Evolutionary conservation across 495 filamentous ascomycete genomes (phyloP).

Genomic region (Cercophora samala): DNA sequence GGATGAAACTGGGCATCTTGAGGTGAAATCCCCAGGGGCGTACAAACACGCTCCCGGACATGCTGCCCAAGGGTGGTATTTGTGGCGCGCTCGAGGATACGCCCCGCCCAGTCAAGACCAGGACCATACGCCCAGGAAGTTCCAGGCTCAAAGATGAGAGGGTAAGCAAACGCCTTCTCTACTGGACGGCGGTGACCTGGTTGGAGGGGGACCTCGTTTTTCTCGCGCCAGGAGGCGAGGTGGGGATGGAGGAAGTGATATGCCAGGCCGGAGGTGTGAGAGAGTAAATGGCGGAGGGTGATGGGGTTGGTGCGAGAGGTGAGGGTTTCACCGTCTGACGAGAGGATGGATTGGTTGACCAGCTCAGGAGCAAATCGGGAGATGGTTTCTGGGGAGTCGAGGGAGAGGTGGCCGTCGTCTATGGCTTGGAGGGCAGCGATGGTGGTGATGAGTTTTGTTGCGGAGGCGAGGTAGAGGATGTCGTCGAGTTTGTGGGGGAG

Average conservation of each 20-base stretch:
- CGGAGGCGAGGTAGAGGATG: slow-evolving; percentile 44
- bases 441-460: slow-evolving; percentile 54
- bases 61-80: neutral
- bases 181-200: neutral
- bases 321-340: neutral
- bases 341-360: slow-evolving; percentile 20
- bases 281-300: neutral
- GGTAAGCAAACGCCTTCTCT: neutral
- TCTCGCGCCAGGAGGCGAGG: slow-evolving; percentile 19
- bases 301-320: neutral
- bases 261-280: slow-evolving; percentile 6
- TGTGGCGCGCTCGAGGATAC: neutral
- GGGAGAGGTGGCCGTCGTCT: slow-evolving; percentile 41
- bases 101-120: neutral
- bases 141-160: neutral
- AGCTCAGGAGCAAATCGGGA: slow-evolving; percentile 43
- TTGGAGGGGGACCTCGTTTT: neutral
- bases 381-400: slow-evolving; percentile 38
- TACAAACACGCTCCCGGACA: neutral
- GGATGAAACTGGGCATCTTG: neutral
- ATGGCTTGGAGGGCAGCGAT: slow-evolving; percentile 50
- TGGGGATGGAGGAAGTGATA: slow-evolving; percentile 32
- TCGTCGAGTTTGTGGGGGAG: slow-evolving; percentile 34
- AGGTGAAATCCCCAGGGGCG: neutral
- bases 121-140: neutral